Evolutionary conservation across 2,329 filamentous ascomycete genomes (phyloP), one percentile per base, ranked within the genome.

Genomic region (Xylariaceae sp.): DNA sequence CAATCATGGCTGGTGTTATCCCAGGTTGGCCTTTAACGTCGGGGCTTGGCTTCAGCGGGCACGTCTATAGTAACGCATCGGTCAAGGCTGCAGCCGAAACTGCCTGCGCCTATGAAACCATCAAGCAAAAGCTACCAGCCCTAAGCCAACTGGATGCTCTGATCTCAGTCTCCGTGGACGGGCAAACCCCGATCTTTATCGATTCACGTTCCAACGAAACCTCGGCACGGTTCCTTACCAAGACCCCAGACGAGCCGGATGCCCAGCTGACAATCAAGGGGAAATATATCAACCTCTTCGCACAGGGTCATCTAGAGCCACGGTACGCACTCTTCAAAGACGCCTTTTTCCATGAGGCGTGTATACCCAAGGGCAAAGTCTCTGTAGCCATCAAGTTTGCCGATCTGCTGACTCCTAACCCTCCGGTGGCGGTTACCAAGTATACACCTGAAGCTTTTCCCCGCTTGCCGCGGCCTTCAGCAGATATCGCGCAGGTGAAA

Each of bases 401-500:
- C 16, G 65, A 67, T 29, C 41, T 60, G 18, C 49, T 67, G 21
- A 59, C 59, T 20, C 64, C 65, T 10, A 47, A 50, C 16, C 56
- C 55, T 15, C 59, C 65, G 8, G 49, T 46, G 8, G 39, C 54
- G 20, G n/a, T n/a, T n/a, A 32, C 60, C 16, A 58, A 51, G 42
- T 18, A 39, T 23, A 32, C 15, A 6, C n/a, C 32, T 4, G 72
- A 74, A 42, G 74, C n/a, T n/a, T 70, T 76, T 3, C 67, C 70
- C 2, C 67, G 67, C 2, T 67, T 77, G 2, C 75, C 65, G 20
- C 35, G 60, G 65, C 63, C 65, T 11, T 67, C 66, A 8, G 61
- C 62, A 35, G 65, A 69, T 39, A 57, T 68, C 42, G 63, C 62
- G 16, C 64, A 67, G 45, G 60, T 66, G 13, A 67, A 63, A 47